Evolutionary conservation across 805 yeast genomes (phyloP).

Genomic region (Yamadazyma akitaensis): DNA sequence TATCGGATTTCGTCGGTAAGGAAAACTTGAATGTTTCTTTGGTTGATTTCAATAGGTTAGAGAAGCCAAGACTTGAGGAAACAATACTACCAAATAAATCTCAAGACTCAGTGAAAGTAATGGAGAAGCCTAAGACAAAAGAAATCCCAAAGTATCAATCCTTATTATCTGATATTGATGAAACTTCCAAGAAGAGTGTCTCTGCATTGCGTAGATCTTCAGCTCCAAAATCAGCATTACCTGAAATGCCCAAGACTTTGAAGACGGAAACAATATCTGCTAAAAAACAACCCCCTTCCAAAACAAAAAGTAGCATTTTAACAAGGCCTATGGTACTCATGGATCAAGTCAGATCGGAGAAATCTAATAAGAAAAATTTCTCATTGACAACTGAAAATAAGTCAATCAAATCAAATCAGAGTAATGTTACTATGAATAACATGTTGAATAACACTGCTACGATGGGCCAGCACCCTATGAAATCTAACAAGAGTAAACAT

Average conservation of each 20-base stretch:
- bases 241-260: not conserved
- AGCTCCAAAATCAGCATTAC: constrained; percentile 3
- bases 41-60: constrained; percentile 4
- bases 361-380: not conserved
- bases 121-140: not conserved
- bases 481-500: not conserved
- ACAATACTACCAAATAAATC: not conserved
- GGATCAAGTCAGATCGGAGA: not conserved
- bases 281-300: not conserved
- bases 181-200: not conserved
- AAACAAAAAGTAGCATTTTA: not conserved
- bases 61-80: not conserved
- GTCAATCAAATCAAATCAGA: not conserved
- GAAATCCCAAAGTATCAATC: constrained; percentile 8
- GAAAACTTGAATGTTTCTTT: constrained; percentile 5
- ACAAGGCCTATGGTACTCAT: not conserved
- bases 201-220: not conserved
- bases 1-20: constrained; percentile 20
- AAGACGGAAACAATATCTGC: not conserved
- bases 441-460: not conserved
- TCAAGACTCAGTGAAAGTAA: not conserved
- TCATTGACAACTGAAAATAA: not conserved
- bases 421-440: not conserved
- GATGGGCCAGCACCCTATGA: not conserved
- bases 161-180: constrained; percentile 6